Percentiles rank a stretch among this genome's conserved stretches.
Evolutionary conservation across 169 alveolate species (phyloP).

Genomic region (Cytauxzoon felis): DNA sequence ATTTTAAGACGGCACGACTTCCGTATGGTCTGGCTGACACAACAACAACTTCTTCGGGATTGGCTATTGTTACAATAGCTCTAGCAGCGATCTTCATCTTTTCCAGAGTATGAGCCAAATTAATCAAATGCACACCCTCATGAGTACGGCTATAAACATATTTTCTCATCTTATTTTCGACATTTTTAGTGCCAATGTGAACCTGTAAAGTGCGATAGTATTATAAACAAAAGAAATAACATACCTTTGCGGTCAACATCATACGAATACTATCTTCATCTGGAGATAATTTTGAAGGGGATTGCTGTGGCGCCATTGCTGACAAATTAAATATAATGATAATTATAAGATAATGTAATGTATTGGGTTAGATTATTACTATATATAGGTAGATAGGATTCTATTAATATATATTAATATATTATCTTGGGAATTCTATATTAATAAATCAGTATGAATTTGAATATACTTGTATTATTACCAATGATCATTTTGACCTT

Average conservation of each 20-base stretch:
- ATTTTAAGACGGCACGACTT: slow-evolving; percentile 97
- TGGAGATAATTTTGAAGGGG: slow-evolving; percentile 53
- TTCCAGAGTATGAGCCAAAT: slow-evolving; percentile 97
- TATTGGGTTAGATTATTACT: no score
- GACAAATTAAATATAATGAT: no score
- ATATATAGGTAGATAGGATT: no score
- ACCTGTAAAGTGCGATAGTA: slow-evolving; percentile 59
- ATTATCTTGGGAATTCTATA: no score
- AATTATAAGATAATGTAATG: no score
- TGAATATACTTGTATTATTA: no score
- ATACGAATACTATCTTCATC: slow-evolving; percentile 65
- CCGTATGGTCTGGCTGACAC: slow-evolving; percentile 95
- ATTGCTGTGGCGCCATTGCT: background rate
- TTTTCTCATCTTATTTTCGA: slow-evolving; percentile 93
- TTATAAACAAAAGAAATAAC: background rate
- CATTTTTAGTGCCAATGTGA: slow-evolving; percentile 95
- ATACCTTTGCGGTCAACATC: slow-evolving; percentile 65
- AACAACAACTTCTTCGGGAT: slow-evolving; percentile 96
- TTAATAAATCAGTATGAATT: no score
- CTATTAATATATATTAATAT: no score
- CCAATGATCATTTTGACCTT: no score
- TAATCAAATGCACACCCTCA: slow-evolving; percentile 95
- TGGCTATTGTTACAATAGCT: slow-evolving; percentile 95
- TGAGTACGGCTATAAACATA: slow-evolving; percentile 94
- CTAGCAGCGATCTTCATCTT: slow-evolving; percentile 98